Percentiles rank a stretch among this genome's conserved stretches.
Evolutionary conservation across 345 rosid genomes (phyloP).

Genomic region (Citrus unshiu): DNA sequence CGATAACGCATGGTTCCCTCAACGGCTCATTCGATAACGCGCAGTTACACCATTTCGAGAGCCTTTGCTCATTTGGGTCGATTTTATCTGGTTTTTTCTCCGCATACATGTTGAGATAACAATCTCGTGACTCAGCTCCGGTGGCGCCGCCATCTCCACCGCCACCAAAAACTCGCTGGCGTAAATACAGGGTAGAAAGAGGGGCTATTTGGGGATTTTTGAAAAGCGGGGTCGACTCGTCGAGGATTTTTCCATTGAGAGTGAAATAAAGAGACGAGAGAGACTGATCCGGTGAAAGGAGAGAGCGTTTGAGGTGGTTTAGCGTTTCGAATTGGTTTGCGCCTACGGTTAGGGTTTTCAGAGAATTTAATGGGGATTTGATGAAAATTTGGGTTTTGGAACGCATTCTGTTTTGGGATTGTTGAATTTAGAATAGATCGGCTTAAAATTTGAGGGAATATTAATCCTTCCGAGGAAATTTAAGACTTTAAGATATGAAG

Average conservation of each 20-base stretch:
- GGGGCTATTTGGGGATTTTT: constrained; percentile 39
- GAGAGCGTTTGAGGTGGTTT: constrained; percentile 33
- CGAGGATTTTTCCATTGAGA: constrained; percentile 55
- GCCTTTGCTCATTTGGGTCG: constrained; percentile 88
- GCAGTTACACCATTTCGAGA: constrained; percentile 84
- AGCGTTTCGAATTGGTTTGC: constrained; percentile 20
- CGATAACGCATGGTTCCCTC: constrained; percentile 78
- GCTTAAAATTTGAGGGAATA: neutral
- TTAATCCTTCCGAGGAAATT: neutral
- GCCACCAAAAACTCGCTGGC: constrained; percentile 64
- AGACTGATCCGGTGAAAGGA: constrained; percentile 40
- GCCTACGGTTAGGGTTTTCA: neutral
- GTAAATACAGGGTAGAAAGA: constrained; percentile 55
- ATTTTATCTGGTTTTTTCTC: constrained; percentile 90
- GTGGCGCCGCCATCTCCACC: constrained; percentile 99
- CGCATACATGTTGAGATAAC: constrained; percentile 96
- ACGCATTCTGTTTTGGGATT: neutral
- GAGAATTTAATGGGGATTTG: neutral
- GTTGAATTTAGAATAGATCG: neutral
- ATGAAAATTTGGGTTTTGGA: constrained; percentile 7
- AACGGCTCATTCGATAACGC: constrained; percentile 78
- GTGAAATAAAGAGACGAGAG: constrained; percentile 46
- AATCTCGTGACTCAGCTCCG: constrained; percentile 92
- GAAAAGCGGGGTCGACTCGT: constrained; percentile 37
- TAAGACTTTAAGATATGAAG: neutral